Evolutionary conservation across 257 asterid genomes (phyloP), one percentile per base, ranked within the genome.

Genomic region (Cordia subcordata): DNA sequence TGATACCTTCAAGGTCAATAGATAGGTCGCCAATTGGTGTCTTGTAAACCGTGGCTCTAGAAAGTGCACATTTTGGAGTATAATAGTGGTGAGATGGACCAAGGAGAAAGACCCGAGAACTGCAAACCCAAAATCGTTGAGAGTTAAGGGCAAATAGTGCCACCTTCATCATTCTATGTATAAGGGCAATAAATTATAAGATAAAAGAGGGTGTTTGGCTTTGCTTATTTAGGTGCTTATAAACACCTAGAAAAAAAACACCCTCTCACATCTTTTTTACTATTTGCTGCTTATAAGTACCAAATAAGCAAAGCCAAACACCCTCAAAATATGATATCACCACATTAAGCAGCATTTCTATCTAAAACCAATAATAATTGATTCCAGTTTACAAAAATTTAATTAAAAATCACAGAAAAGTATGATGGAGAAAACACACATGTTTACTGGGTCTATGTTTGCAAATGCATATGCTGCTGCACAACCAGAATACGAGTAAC

Each of bases 391-490:
- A 63, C 10, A 15, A 16, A 42, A 16, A 10, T 49, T n/a, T n/a
- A 21, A 65, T 21, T 50, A 22, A 37, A 18, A 40, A 14, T 19
- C 5, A 8, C 61, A 12, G 45, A 54, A 63, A 63, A 53, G 58
- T 39, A 55, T 35, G 16, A 62, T 32, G 11, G 45, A 65, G 8
- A 19, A 45, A 55, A 55, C 79, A 33, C 60, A 92, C 99, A 85
- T 86, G 80, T 71, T 83, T 22, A 80, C 73, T 19, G 99, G 97
- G 64, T 93, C 87, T 35, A 93, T 93, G 74, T 83, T 88, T 55
- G 94, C 99, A 79, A 93, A 93, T 18, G 99, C 99, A 71, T 78
- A 93, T 70, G 99, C 97, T 45, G 99, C 97, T 33, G 99, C 97
- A 53, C 90, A 88, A 35, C 99, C 99, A 46, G 99, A 93, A 72